Conservation (phyloP, 2,329 filamentous ascomycete genomes). For the Penicillium sp. region DNA sequence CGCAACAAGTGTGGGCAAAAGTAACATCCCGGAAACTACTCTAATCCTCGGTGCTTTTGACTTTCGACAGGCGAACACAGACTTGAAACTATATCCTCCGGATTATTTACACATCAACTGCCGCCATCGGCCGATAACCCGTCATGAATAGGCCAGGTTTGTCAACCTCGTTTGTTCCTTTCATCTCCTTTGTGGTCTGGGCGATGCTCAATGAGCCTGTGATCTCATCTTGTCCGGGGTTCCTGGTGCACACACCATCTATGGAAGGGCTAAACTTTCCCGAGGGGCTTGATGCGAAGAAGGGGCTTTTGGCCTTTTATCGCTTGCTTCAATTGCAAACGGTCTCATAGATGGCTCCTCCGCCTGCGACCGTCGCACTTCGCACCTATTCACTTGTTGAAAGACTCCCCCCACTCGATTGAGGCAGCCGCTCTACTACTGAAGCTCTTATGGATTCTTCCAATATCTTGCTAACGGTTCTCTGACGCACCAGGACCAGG, state of each 20-base stretch:
- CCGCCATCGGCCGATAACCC: constrained; percentile 21
- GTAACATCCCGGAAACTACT: constrained; percentile 25
- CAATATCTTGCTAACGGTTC: constrained; percentile 20
- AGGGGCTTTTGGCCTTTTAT: constrained; percentile 1
- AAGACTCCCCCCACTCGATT: constrained; percentile 7
- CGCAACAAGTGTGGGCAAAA: constrained; percentile 28
- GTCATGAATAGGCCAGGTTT: constrained; percentile 57
- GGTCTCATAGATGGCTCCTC: constrained; percentile 22
- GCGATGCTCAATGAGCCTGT: constrained; percentile 20
- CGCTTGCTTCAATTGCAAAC: constrained; percentile 29
- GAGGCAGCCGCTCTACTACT: constrained; percentile 12
- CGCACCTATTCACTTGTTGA: constrained; percentile 9
- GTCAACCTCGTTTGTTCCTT: constrained; percentile 38
- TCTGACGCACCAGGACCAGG: constrained; percentile 47
- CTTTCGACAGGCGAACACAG: constrained; percentile 10
- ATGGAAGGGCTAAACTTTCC: not conserved
- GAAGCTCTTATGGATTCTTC: not conserved
- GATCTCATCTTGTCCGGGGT: constrained; percentile 4
- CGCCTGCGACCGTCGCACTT: constrained; percentile 31
- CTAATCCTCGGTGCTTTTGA: constrained; percentile 18
- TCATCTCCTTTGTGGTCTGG: constrained; percentile 22
- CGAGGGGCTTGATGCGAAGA: constrained; percentile 11
- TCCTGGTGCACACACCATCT: constrained; percentile 10
- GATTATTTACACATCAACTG: constrained; percentile 18
- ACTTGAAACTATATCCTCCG: constrained; percentile 15